Evolutionary conservation across 2,329 filamentous ascomycete species (phyloP), one percentile per base, ranked within the genome.

Genomic region (Aspergillus fumigatus): DNA sequence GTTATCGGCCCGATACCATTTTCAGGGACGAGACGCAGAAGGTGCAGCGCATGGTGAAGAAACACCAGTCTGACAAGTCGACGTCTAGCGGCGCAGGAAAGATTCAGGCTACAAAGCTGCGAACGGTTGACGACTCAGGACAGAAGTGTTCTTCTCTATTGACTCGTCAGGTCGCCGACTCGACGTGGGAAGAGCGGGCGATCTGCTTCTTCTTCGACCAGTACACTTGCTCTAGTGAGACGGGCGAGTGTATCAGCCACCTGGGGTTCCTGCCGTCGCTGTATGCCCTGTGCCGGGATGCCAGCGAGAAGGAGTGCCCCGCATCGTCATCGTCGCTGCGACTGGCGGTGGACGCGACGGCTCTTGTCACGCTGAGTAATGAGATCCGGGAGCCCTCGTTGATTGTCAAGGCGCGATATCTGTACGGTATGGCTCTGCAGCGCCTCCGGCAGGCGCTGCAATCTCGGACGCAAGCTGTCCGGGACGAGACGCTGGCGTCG

Each of bases 181-280:
- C 70, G 1, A 69, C 61, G 0, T 72, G 71, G 70, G 67, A 73
- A 52, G 62, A 76, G 26, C 67, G 72, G 27, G 73, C 74, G 3
- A 55, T 74, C 8, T 76, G 73, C 59, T 73, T 70, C 54, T 77
- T 77, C 58, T 75, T 77, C 48, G 70, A 74, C 29, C 73, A 75
- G 51, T 76, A 70, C 53, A 74, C 72, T 1, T 66, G 67, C 21
- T 51, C 53, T 23, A 59, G 61, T 14, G 62, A 70, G 6, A 35
- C 43, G 3, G 64, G 68, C 17, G 65, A 66, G 38, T 62, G 62
- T 11, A 57, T 69, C 47, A 70, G 71, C 25, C 68, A 73, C 53
- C 58, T 77, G 7, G 71, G 70, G 4, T 75, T 72, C 47, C 54
- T 77, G 4, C 71, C 73, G 1, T 57, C 65, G 2, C 57, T 76